Base-by-base conservation (phyloP, 2,329 filamentous ascomycete species). In the Penicillium aurantiogriseum region DNA sequence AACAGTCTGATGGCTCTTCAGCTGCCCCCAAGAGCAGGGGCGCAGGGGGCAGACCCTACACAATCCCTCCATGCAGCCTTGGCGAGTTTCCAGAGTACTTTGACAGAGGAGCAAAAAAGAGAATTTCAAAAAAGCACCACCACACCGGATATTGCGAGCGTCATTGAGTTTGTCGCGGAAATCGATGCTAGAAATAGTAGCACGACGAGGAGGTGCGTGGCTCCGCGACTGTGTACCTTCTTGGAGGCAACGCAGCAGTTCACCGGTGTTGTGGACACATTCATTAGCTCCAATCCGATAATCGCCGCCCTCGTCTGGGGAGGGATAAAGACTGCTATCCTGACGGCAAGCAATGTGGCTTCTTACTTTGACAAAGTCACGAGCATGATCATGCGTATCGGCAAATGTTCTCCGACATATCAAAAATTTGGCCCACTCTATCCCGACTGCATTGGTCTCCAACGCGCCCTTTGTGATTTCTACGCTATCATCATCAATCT, bases 171-270 rank as follows among this genome's bases (percentile, higher is more conserved):
- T 39, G 61, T 63, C 4, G 54, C 55, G 25, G 48, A 63, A 35
- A 45, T 67, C 38, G 65, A 67, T 59, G 47, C 42, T 21, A 55
- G 43, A 21, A 33, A 58, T 33, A 62, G 49, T 21, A 63, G 49
- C 15, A 53, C 49, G 19, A 56, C 21, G 15, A 53, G 51, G 29
- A 58, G 57, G 49, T 62, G 63, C 39, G 49, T 67, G 23, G 64
- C 58, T 10, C 58, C 63, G 11, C 60, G 64, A 21, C 31, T 68
- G 40, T 63, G 56, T 33, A 62, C 51, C 27, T 63, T 68, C 19
- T 51, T 67, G 38, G 52, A 63, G 27, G 47, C 57, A 23, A 60
- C 59, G 4, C 64, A 64, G 15, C 63, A 67, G 42, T 67, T 68
- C 36, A 55, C 47, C 25, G 53, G 48, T 5, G 55, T 62, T 11